Base-by-base conservation (phyloP, 768 basidiomycete species). In the Lepiota venenata region DNA sequence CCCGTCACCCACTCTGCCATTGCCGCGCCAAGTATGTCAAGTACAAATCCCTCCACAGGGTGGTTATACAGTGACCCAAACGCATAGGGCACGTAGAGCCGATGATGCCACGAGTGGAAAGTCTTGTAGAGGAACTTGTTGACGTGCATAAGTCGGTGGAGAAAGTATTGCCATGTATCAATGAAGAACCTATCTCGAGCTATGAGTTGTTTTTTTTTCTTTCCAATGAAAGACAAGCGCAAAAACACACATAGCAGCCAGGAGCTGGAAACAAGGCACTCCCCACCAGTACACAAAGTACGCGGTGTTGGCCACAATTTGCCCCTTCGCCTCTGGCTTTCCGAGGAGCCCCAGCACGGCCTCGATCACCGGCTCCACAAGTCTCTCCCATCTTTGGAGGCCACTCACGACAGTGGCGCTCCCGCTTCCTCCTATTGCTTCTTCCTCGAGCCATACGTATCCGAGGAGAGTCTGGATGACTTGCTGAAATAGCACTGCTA, bases 51-150 rank as follows among this genome's bases (percentile, higher is more conserved):
- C 66, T 99, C 97, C 35, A 98, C 61, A 0, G 95, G 95, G 67
- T 98, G 96, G 69, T 98, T 99, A 78, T 99, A 99, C 4, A 98
- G 76, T 16, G 97, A 89, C 15, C 97, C 97, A 63, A 89, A 99
- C 0, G 97, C 93, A 65, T 97, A 98, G 1, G 97, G 95, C 6
- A 96, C 93, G 66, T 98, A 96, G 7, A 99, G 84, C 8, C 93
- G 81, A 68, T 99, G 97, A 69, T 99, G 97, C 70, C 88, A 86
- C 0, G 92, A 93, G 69, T 99, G 97, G 59, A 98, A 77, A 50
- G 91, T 84, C 60, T 84, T 89, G 74, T 96, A 99, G 29, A 98
- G 77, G 70, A 82, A 98, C 60, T 85, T 89, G 75, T 91, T 92
- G 62, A 82, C 71, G 72, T 98, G 97, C 87, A 97, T 92, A 40